phyloP scores from a whole-genome alignment of 2,329 filamentous ascomycete species.

The Metarhizium sp. region DNA sequence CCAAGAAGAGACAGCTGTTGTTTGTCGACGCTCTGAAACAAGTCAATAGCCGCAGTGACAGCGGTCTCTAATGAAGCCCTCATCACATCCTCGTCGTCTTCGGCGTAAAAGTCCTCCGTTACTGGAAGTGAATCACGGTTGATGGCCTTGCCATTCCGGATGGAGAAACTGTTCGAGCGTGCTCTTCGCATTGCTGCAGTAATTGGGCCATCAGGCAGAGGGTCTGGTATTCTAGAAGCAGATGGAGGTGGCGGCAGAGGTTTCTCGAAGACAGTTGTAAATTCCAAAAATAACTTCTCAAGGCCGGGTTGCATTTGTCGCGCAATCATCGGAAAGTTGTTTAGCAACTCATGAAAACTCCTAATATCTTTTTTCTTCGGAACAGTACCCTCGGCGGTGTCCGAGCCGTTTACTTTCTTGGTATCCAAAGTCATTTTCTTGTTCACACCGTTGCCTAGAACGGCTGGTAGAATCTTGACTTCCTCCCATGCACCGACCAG shows the following conservation, averaged over 20 bases:
- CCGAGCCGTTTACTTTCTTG: slow-evolving; percentile 25
- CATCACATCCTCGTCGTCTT: slow-evolving; percentile 89
- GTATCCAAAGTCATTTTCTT: slow-evolving; percentile 28
- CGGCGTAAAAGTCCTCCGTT: slow-evolving; percentile 61
- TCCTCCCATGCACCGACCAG: slow-evolving; percentile 78
- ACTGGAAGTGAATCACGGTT: slow-evolving; percentile 32
- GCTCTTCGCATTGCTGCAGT: slow-evolving; percentile 44
- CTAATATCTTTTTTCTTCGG: slow-evolving; percentile 78
- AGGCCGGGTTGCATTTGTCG: slow-evolving; percentile 91
- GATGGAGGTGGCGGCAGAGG: slow-evolving; percentile 69
- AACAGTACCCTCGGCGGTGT: slow-evolving; percentile 32
- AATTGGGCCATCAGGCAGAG: slow-evolving; percentile 47
- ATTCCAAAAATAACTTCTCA: slow-evolving; percentile 83
- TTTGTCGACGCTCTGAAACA: slow-evolving; percentile 93
- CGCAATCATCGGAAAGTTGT: slow-evolving; percentile 90
- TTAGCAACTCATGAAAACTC: slow-evolving; percentile 81
- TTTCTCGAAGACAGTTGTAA: slow-evolving; percentile 75
- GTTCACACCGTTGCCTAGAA: slow-evolving; percentile 38
- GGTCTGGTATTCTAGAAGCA: slow-evolving; percentile 48
- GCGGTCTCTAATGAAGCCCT: slow-evolving; percentile 81
- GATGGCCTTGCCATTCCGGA: slow-evolving; percentile 20
- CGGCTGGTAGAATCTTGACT: slow-evolving; percentile 58
- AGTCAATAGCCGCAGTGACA: slow-evolving; percentile 84
- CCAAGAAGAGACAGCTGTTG: slow-evolving; percentile 87
- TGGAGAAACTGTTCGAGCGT: slow-evolving; percentile 39